Conservation (phyloP, 1,284 basidiomycete genomes). For the Tilletia indica region DNA sequence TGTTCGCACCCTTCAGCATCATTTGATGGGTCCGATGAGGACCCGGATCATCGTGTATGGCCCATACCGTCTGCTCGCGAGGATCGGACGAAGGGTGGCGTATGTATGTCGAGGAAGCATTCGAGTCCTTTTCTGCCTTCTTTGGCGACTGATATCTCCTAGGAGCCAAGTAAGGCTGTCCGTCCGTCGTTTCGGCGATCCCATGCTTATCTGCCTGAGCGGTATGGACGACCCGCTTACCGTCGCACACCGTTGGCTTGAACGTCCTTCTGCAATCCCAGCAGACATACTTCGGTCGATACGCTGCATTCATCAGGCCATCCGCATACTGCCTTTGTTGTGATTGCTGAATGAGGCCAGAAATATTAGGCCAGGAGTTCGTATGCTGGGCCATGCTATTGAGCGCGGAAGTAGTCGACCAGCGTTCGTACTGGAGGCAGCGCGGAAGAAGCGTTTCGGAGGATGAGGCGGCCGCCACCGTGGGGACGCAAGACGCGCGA, state of each 20-base stretch:
- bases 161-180: not conserved
- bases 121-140: not conserved
- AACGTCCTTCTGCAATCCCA: not conserved
- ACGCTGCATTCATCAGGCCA: not conserved
- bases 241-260: not conserved
- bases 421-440: no score
- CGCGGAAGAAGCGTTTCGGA: no score
- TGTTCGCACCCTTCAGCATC: not conserved
- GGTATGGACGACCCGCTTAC: slow-evolving; percentile 1
- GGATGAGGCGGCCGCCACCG: no score
- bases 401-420: no score
- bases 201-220: slow-evolving; percentile 2
- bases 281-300: slow-evolving; percentile 13
- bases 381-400: no score
- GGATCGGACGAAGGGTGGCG: not conserved
- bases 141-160: not conserved
- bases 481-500: no score
- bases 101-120: not conserved
- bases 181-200: not conserved
- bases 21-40: not conserved
- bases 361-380: no score
- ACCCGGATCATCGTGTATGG: not conserved
- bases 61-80: slow-evolving; percentile 2
- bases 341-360: no score
- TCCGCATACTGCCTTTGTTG: not conserved